A percentile compares a stretch with the other conserved stretches of the same genome.
Evolutionary conservation across 345 rosid genomes (phyloP).

Genomic region (Boechera divaricarpa): DNA sequence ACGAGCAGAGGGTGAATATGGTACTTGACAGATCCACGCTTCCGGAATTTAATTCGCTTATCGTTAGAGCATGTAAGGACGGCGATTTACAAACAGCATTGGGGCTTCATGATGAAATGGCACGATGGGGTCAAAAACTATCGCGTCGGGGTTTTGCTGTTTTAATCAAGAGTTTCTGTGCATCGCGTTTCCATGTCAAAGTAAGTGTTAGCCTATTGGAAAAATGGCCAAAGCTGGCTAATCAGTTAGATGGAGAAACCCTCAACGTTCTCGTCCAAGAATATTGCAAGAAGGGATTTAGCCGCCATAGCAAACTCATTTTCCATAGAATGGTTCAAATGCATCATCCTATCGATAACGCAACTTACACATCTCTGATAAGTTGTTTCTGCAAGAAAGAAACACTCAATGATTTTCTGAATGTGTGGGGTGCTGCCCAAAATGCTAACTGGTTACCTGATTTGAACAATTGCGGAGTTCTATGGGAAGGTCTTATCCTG

Average conservation of each 20-base stretch:
- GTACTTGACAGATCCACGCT: conserved; percentile 56
- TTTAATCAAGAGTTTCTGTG: conserved; percentile 54
- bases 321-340: conserved; percentile 58
- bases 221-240: conserved; percentile 61
- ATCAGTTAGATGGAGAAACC: conserved; percentile 61
- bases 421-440: conserved; percentile 53
- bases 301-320: conserved; percentile 52
- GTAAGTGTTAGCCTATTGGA: conserved; percentile 49
- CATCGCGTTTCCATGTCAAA: conserved; percentile 52
- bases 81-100: conserved; percentile 54
- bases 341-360: conserved; percentile 46
- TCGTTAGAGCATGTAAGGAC: conserved; percentile 49
- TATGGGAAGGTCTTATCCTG: conserved; percentile 57
- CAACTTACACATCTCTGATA: conserved; percentile 56
- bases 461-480: conserved; percentile 47
- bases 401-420: conserved; percentile 45
- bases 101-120: conserved; percentile 62
- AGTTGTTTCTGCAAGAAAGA: conserved; percentile 63
- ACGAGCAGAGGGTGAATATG: conserved; percentile 51
- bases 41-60: conserved; percentile 63
- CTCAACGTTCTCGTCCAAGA: conserved; percentile 63
- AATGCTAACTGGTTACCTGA: conserved; percentile 59
- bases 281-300: conserved; percentile 64
- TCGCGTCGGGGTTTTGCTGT: conserved; percentile 50
- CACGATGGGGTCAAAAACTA: conserved; percentile 70